Conservation (phyloP, 2,329 filamentous ascomycete genomes). For the Stemphylium beticola region DNA sequence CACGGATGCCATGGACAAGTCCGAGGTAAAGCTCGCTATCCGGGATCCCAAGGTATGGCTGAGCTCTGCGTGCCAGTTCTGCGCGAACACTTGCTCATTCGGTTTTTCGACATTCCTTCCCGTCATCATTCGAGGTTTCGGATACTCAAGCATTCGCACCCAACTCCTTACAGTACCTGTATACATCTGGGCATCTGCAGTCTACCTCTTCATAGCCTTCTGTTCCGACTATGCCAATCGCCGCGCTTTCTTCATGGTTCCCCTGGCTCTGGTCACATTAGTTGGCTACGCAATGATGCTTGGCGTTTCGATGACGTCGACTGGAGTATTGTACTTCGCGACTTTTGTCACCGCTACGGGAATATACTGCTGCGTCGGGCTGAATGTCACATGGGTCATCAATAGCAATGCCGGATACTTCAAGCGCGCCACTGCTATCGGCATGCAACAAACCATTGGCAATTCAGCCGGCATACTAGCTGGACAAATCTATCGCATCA, state of each 20-base stretch:
- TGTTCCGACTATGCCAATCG: conserved; percentile 25
- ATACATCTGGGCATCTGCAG: conserved; percentile 27
- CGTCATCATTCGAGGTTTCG: conserved; percentile 31
- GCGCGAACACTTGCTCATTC: conserved; percentile 21
- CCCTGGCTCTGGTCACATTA: conserved; percentile 44
- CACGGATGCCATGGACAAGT: conserved; percentile 87
- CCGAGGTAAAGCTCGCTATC: conserved; percentile 86
- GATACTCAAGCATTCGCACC: conserved; percentile 26
- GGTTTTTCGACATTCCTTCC: conserved; percentile 31
- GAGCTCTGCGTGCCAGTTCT: conserved; percentile 59
- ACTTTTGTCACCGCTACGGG: conserved; percentile 60
- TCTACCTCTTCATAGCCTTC: conserved; percentile 31
- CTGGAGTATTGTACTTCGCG: conserved; percentile 55
- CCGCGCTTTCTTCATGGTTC: conserved; percentile 28
- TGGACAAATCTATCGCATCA: conserved; percentile 36
- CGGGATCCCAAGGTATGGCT: conserved; percentile 57
- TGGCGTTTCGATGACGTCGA: conserved; percentile 33
- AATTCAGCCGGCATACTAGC: conserved; percentile 62
- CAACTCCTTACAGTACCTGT: conserved; percentile 38
- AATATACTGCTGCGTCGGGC: conserved; percentile 60
- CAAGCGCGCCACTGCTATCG: conserved; percentile 17
- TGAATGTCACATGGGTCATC: conserved; percentile 62
- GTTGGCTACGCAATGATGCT: conserved; percentile 56
- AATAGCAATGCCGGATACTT: conserved; percentile 52
- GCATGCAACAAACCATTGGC: conserved; percentile 45